phyloP scores from a whole-genome alignment of 768 basidiomycete species.

The Serendipita sp. region DNA sequence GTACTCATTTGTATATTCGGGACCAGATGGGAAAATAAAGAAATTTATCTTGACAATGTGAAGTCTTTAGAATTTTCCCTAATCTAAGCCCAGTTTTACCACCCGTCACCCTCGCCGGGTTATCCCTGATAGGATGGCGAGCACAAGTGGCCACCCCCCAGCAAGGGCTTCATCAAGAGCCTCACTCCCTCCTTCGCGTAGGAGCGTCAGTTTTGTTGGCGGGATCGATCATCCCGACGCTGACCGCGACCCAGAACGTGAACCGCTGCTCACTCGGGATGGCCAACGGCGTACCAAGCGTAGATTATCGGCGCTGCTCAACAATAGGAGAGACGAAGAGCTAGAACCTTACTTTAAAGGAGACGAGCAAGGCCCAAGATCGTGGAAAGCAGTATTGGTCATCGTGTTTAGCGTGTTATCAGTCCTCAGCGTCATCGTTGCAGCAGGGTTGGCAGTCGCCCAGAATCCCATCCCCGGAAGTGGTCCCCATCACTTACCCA shows the following conservation, averaged over 20 bases:
- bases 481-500: constrained; percentile 6
- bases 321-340: not conserved
- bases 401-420: not conserved
- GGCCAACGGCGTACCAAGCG: not conserved
- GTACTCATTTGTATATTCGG: no score
- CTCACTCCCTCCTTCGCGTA: not conserved
- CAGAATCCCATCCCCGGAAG: not conserved
- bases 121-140: not conserved
- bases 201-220: not conserved
- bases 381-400: not conserved
- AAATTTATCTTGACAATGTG: no score
- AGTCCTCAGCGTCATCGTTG: constrained; percentile 3
- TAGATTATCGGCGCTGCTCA: not conserved
- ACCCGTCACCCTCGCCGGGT: not conserved
- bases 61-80: no score
- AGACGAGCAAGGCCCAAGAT: not conserved
- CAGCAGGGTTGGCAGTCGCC: not conserved
- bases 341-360: not conserved
- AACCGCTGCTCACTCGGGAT: not conserved
- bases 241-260: not conserved
- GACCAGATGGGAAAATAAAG: no score
- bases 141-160: not conserved
- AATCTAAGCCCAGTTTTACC: not conserved
- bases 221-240: constrained; percentile 2
- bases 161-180: not conserved